These are phyloP conservation scores for Penicillium egyptiacum DNA, from an alignment of 495 filamentous ascomycete genomes.

Conservation along the genomic window DNA sequence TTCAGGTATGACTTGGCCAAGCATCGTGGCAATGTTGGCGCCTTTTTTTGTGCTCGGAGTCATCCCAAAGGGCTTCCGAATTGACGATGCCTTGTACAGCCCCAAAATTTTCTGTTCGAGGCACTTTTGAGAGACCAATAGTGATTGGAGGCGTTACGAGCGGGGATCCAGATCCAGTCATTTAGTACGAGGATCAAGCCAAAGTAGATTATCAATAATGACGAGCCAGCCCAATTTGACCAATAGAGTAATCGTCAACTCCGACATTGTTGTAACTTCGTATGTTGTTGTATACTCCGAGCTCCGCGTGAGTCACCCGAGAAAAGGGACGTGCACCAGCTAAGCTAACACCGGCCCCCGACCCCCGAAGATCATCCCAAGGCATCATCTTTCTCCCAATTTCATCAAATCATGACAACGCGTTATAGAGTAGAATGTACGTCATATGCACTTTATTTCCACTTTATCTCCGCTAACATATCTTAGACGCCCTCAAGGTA, in stretches of 20 bases:
- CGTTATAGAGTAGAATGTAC: slow-evolving; percentile 89
- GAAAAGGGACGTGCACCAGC: slow-evolving; percentile 8
- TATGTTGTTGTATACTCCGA: neutral
- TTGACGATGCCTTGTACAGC: neutral
- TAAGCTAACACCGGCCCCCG: neutral
- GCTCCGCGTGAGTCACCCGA: slow-evolving; percentile 2
- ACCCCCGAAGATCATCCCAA: neutral
- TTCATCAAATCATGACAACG: slow-evolving; percentile 66
- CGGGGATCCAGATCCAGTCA: neutral
- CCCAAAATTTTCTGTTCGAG: neutral
- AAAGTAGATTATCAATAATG: neutral
- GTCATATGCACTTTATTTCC: slow-evolving; percentile 14
- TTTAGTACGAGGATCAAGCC: neutral
- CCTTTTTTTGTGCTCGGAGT: neutral
- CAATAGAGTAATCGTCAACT: neutral
- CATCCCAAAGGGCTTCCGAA: neutral
- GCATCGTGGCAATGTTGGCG: slow-evolving; percentile 19
- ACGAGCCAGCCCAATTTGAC: neutral
- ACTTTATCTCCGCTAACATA: slow-evolving; percentile 5
- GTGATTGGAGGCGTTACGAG: neutral
- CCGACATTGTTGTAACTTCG: neutral
- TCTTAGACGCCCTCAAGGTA: slow-evolving; percentile 77
- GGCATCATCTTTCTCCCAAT: neutral
- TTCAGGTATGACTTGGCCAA: neutral
- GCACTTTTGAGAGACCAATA: neutral